These are phyloP conservation scores for Verbascum thapsus DNA, from an alignment of 257 asterid genomes.

Conservation along the genomic window DNA sequence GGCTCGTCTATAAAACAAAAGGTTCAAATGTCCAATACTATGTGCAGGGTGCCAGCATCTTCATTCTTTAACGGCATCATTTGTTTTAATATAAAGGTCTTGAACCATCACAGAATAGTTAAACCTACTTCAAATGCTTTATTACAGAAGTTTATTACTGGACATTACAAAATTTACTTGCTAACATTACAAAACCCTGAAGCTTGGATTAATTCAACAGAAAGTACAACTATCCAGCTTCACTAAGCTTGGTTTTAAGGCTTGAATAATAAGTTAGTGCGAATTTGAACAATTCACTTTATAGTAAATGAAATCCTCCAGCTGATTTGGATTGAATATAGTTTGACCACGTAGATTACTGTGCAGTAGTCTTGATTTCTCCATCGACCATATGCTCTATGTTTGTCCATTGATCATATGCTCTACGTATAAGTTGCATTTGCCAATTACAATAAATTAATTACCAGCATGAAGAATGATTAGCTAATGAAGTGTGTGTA, in stretches of 20 bases:
- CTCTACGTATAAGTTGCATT: no score
- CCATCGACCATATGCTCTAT: no score
- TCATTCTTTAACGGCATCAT: background rate
- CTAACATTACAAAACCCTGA: background rate
- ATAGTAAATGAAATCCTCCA: background rate
- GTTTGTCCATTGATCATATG: no score
- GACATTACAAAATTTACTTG: conserved; percentile 1
- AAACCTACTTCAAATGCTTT: background rate
- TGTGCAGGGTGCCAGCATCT: no score
- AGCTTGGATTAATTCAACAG: conserved; percentile 5
- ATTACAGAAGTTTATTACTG: background rate
- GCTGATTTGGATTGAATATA: background rate
- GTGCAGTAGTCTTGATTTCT: background rate
- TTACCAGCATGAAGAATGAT: no score
- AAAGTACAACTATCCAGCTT: background rate
- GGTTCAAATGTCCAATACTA: no score
- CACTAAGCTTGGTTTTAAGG: background rate
- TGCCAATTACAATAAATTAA: no score
- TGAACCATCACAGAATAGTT: conserved; percentile 19
- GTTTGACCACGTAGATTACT: background rate
- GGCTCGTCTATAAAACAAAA: background rate
- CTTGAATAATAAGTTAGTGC: background rate
- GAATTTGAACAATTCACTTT: conserved; percentile 8
- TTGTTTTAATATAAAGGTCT: conserved; percentile 5
- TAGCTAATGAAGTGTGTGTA: no score